These are phyloP conservation scores for Psidium guajava DNA, from an alignment of 345 rosid species.

Conservation along the genomic window DNA sequence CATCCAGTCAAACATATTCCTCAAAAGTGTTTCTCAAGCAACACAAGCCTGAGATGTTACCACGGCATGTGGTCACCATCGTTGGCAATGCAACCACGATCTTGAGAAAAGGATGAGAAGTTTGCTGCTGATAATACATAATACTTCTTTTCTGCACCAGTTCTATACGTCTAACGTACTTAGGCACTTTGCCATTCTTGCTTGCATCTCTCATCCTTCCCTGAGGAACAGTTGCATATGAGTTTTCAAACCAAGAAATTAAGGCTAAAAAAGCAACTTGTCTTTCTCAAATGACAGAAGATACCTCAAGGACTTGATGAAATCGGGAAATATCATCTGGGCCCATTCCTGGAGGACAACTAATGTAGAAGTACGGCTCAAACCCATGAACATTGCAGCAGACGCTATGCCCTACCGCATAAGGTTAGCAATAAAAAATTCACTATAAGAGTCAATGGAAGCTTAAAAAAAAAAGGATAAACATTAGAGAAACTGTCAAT, in stretches of 20 bases:
- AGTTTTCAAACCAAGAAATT: background rate
- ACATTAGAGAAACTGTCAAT: background rate
- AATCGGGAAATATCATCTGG: slow-evolving; percentile 81
- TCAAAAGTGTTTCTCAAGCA: background rate
- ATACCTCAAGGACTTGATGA: slow-evolving; percentile 83
- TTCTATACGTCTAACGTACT: slow-evolving; percentile 47
- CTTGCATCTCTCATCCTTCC: slow-evolving; percentile 75
- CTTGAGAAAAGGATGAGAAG: slow-evolving; percentile 71
- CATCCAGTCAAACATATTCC: background rate
- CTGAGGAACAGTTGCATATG: slow-evolving; percentile 14
- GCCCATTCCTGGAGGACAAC: slow-evolving; percentile 85
- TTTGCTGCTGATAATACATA: slow-evolving; percentile 86
- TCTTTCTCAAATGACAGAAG: background rate
- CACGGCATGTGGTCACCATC: slow-evolving; percentile 85
- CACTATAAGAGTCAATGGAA: background rate
- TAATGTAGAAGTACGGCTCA: slow-evolving; percentile 90
- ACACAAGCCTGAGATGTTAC: slow-evolving; percentile 19
- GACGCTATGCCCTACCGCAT: slow-evolving; percentile 69
- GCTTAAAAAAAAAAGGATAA: background rate
- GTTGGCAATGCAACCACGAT: slow-evolving; percentile 90
- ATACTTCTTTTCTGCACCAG: slow-evolving; percentile 76
- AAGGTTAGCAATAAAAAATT: background rate
- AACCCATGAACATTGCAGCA: slow-evolving; percentile 96
- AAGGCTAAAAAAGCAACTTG: background rate
- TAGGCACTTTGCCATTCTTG: slow-evolving; percentile 50